These are phyloP conservation scores for Geotrichum fermentans DNA, from an alignment of 1,139 yeast genomes.

Conservation along the genomic window DNA sequence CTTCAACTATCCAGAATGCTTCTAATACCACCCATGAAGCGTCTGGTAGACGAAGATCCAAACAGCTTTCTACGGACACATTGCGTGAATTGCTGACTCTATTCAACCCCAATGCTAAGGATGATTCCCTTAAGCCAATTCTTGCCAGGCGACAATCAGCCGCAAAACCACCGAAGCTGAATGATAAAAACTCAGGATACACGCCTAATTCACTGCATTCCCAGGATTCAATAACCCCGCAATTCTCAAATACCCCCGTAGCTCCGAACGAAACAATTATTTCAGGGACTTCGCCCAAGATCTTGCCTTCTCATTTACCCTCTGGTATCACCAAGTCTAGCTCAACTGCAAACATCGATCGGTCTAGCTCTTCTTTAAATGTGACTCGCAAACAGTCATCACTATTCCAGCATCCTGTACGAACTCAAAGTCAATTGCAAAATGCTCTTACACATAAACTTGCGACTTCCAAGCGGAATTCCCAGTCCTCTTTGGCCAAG, in stretches of 20 bases:
- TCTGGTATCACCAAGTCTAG: too few species aligned
- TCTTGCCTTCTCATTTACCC: too few species aligned
- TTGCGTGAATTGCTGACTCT: constrained; percentile 11
- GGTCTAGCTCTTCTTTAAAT: constrained; percentile 4
- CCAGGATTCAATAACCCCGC: constrained; percentile 4
- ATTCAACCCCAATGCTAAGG: constrained; percentile 6
- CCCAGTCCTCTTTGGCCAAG: constrained; percentile 1
- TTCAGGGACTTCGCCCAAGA: too few species aligned
- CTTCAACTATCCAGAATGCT: background rate
- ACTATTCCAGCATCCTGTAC: constrained; percentile 7
- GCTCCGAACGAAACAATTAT: background rate
- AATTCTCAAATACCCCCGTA: background rate
- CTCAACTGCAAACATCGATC: too few species aligned
- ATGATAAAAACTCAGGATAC: background rate
- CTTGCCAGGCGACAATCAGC: background rate
- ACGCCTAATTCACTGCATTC: constrained; percentile 2
- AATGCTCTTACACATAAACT: background rate
- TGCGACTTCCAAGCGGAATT: background rate
- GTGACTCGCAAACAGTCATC: constrained; percentile 10
- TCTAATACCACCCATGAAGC: background rate
- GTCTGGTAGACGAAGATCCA: background rate
- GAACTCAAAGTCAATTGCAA: constrained; percentile 2
- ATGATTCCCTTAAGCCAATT: constrained; percentile 2
- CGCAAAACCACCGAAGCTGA: background rate
- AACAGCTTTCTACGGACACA: constrained; percentile 4